Evolutionary conservation across 345 rosid genomes (phyloP).

Genomic region (Eutrema heterophyllum): DNA sequence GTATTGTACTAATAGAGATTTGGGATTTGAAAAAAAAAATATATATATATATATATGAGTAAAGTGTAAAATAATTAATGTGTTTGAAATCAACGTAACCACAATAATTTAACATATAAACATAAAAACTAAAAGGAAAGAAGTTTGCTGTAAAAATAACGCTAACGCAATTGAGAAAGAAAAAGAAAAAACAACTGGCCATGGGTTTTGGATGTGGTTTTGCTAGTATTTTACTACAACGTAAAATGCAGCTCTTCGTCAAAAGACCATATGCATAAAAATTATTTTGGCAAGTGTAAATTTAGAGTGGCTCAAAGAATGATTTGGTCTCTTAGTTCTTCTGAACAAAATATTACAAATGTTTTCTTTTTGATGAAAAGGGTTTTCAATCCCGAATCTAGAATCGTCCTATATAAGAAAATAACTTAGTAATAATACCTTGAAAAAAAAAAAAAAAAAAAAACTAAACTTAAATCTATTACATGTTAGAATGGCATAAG

Average conservation of each 20-base stretch:
- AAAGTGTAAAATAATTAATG: background rate
- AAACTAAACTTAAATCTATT: constrained; percentile 10
- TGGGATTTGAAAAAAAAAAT: no score
- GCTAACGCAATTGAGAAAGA: background rate
- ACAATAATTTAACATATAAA: background rate
- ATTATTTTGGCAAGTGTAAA: no score
- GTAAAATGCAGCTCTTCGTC: no score
- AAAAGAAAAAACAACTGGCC: background rate
- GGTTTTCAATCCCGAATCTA: constrained; percentile 2
- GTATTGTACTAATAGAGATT: no score
- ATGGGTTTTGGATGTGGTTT: background rate
- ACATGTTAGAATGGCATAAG: constrained; percentile 9
- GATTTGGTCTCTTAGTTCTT: background rate
- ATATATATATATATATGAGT: no score
- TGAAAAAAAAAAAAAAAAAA: background rate
- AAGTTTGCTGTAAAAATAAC: background rate
- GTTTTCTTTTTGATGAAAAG: background rate
- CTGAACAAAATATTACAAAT: background rate
- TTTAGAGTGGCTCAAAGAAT: no score
- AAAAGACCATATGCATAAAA: no score
- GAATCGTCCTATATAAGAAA: background rate
- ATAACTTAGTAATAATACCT: background rate
- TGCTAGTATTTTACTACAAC: background rate
- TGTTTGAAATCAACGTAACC: background rate
- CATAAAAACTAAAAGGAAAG: background rate